These are phyloP conservation scores for Striga hermonthica DNA, from an alignment of 305 asterid species.

Conservation along the genomic window DNA sequence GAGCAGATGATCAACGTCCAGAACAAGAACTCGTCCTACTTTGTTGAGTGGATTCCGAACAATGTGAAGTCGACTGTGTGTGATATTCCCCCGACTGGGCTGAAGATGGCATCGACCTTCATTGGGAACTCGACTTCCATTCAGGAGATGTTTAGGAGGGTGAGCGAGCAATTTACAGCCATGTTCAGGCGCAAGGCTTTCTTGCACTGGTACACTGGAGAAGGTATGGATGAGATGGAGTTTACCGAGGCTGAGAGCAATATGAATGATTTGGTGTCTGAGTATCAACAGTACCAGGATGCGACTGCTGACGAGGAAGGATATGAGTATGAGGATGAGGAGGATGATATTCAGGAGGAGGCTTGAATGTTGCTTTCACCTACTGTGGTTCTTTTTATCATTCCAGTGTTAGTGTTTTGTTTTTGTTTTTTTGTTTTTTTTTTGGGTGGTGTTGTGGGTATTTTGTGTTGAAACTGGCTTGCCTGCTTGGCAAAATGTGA, in stretches of 20 bases:
- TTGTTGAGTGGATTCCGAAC: constrained; percentile 67
- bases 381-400: not conserved
- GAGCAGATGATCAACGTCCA: constrained; percentile 68
- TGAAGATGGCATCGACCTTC: constrained; percentile 65
- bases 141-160: constrained; percentile 68
- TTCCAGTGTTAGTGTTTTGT: not conserved
- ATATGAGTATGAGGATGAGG: constrained; percentile 40
- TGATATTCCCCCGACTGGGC: constrained; percentile 61
- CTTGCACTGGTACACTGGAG: constrained; percentile 78
- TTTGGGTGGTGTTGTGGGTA: not conserved
- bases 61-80: constrained; percentile 63
- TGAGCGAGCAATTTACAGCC: constrained; percentile 65
- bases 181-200: constrained; percentile 71
- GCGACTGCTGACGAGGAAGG: constrained; percentile 55
- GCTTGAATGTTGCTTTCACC: constrained; percentile 20
- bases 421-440: not conserved
- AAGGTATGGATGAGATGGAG: constrained; percentile 78
- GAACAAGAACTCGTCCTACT: constrained; percentile 60
- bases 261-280: constrained; percentile 64
- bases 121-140: constrained; percentile 65
- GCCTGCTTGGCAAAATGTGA: constrained; percentile 28
- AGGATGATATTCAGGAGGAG: constrained; percentile 33
- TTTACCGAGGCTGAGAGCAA: constrained; percentile 67
- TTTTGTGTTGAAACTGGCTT: not conserved
- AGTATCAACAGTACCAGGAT: constrained; percentile 67